Conservation (phyloP, 306 rosid genomes). For the Pterocarpus santalinus region DNA sequence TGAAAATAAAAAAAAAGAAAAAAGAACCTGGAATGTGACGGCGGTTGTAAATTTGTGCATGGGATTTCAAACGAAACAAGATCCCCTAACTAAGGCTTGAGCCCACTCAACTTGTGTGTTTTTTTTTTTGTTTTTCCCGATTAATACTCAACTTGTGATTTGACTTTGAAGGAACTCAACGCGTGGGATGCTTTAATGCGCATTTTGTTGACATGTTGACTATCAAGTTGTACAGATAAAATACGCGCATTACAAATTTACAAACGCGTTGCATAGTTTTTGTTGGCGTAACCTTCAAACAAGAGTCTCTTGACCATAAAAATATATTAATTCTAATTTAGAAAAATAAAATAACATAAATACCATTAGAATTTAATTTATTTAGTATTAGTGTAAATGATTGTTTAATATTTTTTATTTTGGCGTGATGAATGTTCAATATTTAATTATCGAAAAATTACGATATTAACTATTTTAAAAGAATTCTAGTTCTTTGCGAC, state of each 20-base stretch:
- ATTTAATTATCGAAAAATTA: too few relatives aligned
- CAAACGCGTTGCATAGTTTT: neutral
- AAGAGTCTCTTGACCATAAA: neutral
- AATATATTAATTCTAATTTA: neutral
- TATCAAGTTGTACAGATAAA: neutral
- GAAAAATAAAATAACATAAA: neutral
- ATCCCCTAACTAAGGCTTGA: too few relatives aligned
- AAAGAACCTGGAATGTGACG: slow-evolving; percentile 18
- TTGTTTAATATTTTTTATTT: too few relatives aligned
- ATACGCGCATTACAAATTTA: neutral
- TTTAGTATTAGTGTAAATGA: too few relatives aligned
- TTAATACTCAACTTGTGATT: neutral
- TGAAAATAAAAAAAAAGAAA: neutral
- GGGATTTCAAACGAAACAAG: too few relatives aligned
- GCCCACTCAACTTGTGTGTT: too few relatives aligned
- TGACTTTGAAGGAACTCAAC: neutral
- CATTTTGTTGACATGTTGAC: neutral
- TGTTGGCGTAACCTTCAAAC: neutral
- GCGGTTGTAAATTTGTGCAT: neutral
- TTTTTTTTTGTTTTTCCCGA: too few relatives aligned
- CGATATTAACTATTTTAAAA: neutral
- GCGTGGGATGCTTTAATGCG: neutral
- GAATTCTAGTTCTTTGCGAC: neutral
- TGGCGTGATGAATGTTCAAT: too few relatives aligned
- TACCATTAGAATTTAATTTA: too few relatives aligned